Conservation (phyloP, 2,329 filamentous ascomycete species). For the Cordyceps tenuipes region DNA sequence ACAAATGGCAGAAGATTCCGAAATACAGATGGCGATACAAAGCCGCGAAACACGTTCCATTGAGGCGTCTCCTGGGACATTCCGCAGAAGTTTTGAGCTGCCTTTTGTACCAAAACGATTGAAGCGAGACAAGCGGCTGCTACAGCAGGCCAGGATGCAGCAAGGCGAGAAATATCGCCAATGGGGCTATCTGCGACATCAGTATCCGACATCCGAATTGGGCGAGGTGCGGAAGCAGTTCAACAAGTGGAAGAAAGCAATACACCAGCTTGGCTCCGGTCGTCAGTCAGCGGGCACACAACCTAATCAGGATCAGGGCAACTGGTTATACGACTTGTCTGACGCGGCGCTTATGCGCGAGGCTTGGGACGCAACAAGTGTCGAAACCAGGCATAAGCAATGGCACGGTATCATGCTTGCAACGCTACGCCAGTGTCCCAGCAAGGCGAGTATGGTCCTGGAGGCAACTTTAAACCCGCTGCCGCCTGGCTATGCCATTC, state of each 20-base stretch:
- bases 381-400: conserved; percentile 17
- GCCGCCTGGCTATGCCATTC: conserved; percentile 29
- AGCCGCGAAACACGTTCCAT: not conserved
- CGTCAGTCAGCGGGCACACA: not conserved
- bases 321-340: conserved; percentile 24
- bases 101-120: not conserved
- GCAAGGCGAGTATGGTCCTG: conserved; percentile 25
- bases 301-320: conserved; percentile 20
- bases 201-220: not conserved
- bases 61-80: not conserved
- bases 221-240: not conserved
- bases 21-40: not conserved
- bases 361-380: conserved; percentile 25
- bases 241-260: not conserved
- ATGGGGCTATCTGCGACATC: conserved; percentile 1
- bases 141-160: not conserved
- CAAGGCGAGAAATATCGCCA: not conserved
- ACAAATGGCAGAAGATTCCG: not conserved
- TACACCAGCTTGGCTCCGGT: not conserved
- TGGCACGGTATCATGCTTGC: conserved; percentile 31
- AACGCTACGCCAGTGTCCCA: conserved; percentile 25
- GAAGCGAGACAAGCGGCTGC: not conserved
- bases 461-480: conserved; percentile 29
- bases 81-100: not conserved
- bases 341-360: conserved; percentile 23